These are phyloP conservation scores for Viridothelium virens DNA, from an alignment of 495 filamentous ascomycete species.

Conservation along the genomic window DNA sequence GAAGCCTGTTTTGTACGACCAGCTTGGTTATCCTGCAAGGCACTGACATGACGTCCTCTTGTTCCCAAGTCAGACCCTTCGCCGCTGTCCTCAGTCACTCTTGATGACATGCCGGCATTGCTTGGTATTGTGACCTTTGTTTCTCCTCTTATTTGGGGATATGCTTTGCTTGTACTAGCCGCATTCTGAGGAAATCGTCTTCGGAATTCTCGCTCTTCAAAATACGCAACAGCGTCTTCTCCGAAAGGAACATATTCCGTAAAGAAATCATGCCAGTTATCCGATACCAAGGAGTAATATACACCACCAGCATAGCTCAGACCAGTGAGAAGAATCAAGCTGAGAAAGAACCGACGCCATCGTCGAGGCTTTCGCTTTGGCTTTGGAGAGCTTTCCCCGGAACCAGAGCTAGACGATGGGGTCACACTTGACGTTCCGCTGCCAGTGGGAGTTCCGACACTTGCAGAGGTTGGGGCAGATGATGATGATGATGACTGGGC, in stretches of 20 bases:
- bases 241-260: slow-evolving; percentile 94
- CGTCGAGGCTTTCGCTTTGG: slow-evolving; percentile 59
- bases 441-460: slow-evolving; percentile 26
- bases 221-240: slow-evolving; percentile 90
- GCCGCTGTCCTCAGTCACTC: slow-evolving; percentile 51
- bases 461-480: slow-evolving; percentile 17
- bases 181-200: slow-evolving; percentile 67
- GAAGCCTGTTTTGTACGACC: slow-evolving; percentile 14
- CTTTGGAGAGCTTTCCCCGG: background rate
- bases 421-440: slow-evolving; percentile 34
- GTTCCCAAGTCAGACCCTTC: slow-evolving; percentile 25
- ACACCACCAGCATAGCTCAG: slow-evolving; percentile 80
- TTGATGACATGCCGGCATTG: slow-evolving; percentile 79
- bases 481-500: slow-evolving; percentile 26
- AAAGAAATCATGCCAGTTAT: slow-evolving; percentile 99
- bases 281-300: slow-evolving; percentile 82
- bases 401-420: slow-evolving; percentile 25
- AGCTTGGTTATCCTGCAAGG: slow-evolving; percentile 25
- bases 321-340: slow-evolving; percentile 61
- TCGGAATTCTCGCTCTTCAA: slow-evolving; percentile 91
- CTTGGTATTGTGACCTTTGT: slow-evolving; percentile 74
- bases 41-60: slow-evolving; percentile 33
- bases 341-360: slow-evolving; percentile 66
- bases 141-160: slow-evolving; percentile 41
- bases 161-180: slow-evolving; percentile 27